Percentiles rank a stretch among this genome's conserved stretches.
phyloP scores from a whole-genome alignment of 2,329 filamentous ascomycete species.

The Calycina herbarum region DNA sequence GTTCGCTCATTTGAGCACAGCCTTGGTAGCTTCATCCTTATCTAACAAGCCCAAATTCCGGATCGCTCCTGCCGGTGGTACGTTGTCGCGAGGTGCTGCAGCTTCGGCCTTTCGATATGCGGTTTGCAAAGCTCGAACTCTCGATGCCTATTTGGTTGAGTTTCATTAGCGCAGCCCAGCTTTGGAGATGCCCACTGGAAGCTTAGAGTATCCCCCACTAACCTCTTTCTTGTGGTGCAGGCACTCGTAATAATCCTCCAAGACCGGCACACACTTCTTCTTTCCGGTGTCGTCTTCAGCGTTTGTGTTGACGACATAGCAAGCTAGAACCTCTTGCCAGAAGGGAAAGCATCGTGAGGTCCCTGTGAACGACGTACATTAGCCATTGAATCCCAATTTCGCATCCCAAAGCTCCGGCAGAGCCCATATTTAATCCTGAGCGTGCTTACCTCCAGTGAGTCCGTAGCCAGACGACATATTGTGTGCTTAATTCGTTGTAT shows the following conservation, averaged over 20 bases:
- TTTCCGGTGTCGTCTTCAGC: conserved; percentile 77
- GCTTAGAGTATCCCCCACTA: not conserved
- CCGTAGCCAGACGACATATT: conserved; percentile 81
- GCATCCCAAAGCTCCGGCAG: not conserved
- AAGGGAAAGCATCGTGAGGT: conserved; percentile 88
- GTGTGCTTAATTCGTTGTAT: conserved; percentile 28
- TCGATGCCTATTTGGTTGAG: conserved; percentile 56
- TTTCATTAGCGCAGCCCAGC: conserved; percentile 5
- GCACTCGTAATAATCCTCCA: conserved; percentile 99
- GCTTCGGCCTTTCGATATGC: conserved; percentile 82
- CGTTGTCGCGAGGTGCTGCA: conserved; percentile 74
- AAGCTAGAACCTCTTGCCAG: conserved; percentile 98
- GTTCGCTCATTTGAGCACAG: conserved; percentile 44
- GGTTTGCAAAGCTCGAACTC: conserved; percentile 74
- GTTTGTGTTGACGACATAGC: conserved; percentile 92
- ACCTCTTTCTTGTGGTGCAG: conserved; percentile 99
- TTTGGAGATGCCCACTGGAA: not conserved
- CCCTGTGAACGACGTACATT: conserved; percentile 27
- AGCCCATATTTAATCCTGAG: not conserved
- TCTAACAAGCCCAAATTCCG: conserved; percentile 80
- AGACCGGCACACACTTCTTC: conserved; percentile 78
- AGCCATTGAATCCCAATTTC: conserved; percentile 26
- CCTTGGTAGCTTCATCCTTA: conserved; percentile 77
- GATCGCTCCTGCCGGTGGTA: conserved; percentile 82
- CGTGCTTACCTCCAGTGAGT: conserved; percentile 70